phyloP scores from a whole-genome alignment of 1,284 basidiomycete species.

The Rhodotorula glutinis region DNA sequence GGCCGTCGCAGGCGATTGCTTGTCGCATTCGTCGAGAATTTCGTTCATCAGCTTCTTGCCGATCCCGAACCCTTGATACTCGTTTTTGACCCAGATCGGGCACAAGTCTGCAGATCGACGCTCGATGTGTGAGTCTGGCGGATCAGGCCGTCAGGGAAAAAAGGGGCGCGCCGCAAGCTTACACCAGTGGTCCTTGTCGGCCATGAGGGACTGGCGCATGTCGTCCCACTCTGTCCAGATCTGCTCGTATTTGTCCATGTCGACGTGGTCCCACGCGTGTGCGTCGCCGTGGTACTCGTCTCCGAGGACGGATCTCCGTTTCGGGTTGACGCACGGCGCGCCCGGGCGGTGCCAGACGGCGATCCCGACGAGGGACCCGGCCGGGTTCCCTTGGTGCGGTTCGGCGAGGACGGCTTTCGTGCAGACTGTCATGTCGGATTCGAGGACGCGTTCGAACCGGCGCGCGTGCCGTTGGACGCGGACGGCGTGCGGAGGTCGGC shows the following conservation, averaged over 20 bases:
- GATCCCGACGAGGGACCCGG: conserved; percentile 21
- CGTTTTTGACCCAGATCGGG: conserved; percentile 21
- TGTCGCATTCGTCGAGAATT: conserved; percentile 23
- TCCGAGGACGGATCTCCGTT: conserved; percentile 8
- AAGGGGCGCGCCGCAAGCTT: neutral
- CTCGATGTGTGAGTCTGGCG: neutral
- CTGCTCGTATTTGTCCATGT: conserved; percentile 20
- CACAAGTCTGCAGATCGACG: conserved; percentile 7
- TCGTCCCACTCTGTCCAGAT: conserved; percentile 30
- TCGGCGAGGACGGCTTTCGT: conserved; percentile 23
- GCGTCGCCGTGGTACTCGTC: conserved; percentile 6
- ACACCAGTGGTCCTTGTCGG: conserved; percentile 26
- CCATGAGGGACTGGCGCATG: conserved; percentile 18
- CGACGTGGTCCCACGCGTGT: conserved; percentile 20
- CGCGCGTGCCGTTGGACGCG: conserved; percentile 18
- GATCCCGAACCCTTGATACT: conserved; percentile 21
- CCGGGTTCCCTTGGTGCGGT: neutral
- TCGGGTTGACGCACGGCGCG: conserved; percentile 16
- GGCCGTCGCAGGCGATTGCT: conserved; percentile 4
- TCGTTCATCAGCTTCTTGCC: conserved; percentile 17
- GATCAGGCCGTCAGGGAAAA: neutral
- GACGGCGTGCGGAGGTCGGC: conserved; percentile 20
- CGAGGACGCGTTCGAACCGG: conserved; percentile 13
- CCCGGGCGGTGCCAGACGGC: conserved; percentile 23
- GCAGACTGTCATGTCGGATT: conserved; percentile 3